These are phyloP conservation scores for Tulasnella sp. DNA, from an alignment of 768 basidiomycete genomes.

Conservation along the genomic window DNA sequence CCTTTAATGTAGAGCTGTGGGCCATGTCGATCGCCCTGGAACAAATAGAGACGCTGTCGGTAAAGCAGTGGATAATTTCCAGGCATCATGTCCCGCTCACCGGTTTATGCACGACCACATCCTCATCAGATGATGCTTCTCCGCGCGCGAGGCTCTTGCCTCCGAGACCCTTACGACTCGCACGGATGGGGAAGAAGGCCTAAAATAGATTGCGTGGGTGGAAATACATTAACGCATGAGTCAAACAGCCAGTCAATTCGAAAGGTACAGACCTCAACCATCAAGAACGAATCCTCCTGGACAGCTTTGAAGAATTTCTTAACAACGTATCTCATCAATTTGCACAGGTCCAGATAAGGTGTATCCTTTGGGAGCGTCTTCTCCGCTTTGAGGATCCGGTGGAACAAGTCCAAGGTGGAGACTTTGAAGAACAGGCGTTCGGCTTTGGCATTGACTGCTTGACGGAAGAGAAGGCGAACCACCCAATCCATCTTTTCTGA, in stretches of 20 bases:
- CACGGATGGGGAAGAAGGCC: constrained; percentile 74
- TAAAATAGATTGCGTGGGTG: constrained; percentile 27
- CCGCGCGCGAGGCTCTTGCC: not conserved
- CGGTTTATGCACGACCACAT: not conserved
- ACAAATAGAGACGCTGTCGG: not conserved
- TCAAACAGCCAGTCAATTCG: not conserved
- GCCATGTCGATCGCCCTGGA: constrained; percentile 29
- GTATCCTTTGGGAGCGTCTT: constrained; percentile 69
- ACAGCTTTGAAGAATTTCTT: constrained; percentile 92
- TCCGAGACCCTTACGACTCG: not conserved
- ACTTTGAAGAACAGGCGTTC: constrained; percentile 97
- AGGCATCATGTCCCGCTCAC: not conserved
- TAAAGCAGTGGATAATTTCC: not conserved
- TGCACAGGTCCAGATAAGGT: constrained; percentile 72
- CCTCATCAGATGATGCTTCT: not conserved
- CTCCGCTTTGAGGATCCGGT: constrained; percentile 73
- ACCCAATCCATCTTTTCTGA: constrained; percentile 84
- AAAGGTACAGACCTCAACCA: constrained; percentile 61
- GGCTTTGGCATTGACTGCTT: constrained; percentile 82
- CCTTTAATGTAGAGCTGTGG: constrained; percentile 76
- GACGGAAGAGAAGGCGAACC: constrained; percentile 81
- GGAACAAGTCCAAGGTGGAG: constrained; percentile 83
- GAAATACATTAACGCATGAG: not conserved
- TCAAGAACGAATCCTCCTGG: constrained; percentile 73
- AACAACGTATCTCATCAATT: constrained; percentile 77